Base-by-base conservation (phyloP, 441 rosid genomes). In the Rhodomyrtus psidioides region DNA sequence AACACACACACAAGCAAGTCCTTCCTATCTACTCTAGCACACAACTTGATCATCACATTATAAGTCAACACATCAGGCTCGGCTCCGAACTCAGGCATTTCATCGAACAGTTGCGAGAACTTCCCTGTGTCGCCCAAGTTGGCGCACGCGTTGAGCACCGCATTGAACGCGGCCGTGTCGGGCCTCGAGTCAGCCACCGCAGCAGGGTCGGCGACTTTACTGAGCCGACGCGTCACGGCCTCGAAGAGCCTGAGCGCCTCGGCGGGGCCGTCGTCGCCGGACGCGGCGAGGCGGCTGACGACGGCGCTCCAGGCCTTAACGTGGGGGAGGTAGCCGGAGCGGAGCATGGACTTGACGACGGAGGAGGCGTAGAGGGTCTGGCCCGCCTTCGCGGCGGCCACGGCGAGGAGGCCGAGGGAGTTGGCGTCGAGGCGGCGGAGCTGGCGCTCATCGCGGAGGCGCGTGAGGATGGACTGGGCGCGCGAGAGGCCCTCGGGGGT, bases 391-490 rank as follows among this genome's bases (percentile, higher is more conserved):
- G 98, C 92, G 6, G 99, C 96, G 74, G 97, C 89, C 85, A 93
- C 94, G 42, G 98, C 98, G 27, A 96, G 96, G 84, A 97, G 95
- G 85, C 98, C 99, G 53, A 97, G 98, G 85, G 99, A 94, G 86
- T 96, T 96, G 70, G 97, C 95, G 60, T 97, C 98, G 4, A 97
- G 94, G 70, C 98, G 98, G 90, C 94, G 98, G 83, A 97, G 98
- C 88, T 93, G 97, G 84, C 93, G 93, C 12, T 93, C 96, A 86
- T 93, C 85, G 87, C 97, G 98, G 92, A 97, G 98, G 93, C 98
- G 98, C 88, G 98, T 90, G 93, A 97, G 91, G 79, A 97, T 89
- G 54, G 99, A 94, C 86, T 94, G 97, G 3, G 99, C 99, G 65
- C 99, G 96, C 6, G 91, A 56, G 87, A 96, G 95, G 79, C 93